Conservation (phyloP, 1,284 basidiomycete species). For the Tilletia setariae region DNA sequence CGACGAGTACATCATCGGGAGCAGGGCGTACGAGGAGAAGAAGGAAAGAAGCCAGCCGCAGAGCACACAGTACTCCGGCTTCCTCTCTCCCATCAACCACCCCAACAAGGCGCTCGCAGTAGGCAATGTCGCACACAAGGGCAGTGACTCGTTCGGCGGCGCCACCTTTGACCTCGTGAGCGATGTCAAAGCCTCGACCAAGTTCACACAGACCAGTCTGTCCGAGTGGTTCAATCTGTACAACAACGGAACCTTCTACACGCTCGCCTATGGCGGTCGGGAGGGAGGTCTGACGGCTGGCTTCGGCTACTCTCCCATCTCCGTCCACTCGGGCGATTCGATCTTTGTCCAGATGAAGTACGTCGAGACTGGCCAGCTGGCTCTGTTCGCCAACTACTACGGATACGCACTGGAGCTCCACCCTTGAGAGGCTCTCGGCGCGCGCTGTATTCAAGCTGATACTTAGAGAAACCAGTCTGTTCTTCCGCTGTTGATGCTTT, state of each 20-base stretch:
- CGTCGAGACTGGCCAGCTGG: neutral
- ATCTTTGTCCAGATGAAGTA: slow-evolving; percentile 2
- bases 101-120: neutral
- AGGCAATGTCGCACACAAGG: neutral
- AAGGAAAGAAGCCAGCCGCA: too few species aligned
- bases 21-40: neutral
- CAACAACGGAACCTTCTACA: slow-evolving; percentile 1
- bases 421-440: too few species aligned
- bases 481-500: too few species aligned
- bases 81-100: neutral
- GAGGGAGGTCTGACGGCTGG: neutral
- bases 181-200: neutral
- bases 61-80: neutral
- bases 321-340: neutral
- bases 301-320: neutral
- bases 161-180: neutral
- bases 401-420: too few species aligned
- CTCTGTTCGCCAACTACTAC: neutral
- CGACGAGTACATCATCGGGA: neutral
- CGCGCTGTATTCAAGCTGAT: too few species aligned
- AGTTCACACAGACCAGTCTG: neutral
- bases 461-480: too few species aligned
- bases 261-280: neutral
- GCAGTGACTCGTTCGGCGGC: too few species aligned
- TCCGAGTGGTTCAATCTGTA: neutral